Base-by-base conservation (phyloP, 2,329 filamentous ascomycete species). In the Trichoderma polysporum region DNA sequence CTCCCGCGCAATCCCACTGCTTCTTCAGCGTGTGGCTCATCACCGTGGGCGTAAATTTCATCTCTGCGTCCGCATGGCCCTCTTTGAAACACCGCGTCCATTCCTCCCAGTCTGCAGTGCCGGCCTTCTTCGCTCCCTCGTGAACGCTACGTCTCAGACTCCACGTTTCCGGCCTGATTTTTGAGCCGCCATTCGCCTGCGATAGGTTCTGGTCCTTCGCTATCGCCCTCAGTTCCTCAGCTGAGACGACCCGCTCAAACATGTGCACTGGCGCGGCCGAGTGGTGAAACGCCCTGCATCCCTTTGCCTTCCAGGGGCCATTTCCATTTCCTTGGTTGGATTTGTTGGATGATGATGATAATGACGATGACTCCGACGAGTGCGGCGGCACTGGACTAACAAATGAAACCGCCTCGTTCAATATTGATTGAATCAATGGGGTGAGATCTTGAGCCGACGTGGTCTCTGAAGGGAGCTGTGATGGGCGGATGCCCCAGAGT, bases 71-170 rank as follows among this genome's bases (percentile, higher is more conserved):
- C 4, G 79, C 79, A 56, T 80, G 75, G 74, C 77, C 76, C 41
- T 85, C 80, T 71, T 88, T 86, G 74, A 92, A 84, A 69, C 81
- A 83, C 37, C 75, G 76, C 41, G 83, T 80, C 74, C 92, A 91
- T 76, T 93, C 90, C 0, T 78, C 79, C 85, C 88, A 91, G 53
- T 74, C 80, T 10, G 88, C 90, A 0, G 88, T 88, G 9, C 86
- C 84, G 27, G 72, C 72, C 45, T 77, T 78, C 19, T 80, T 77
- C 6, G 76, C 78, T 72, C 90, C 83, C 66, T 79, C 79, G 74
- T 93, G 90, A 49, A 85, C 77, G 74, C 87, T 90, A 52, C 83
- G 83, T 66, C 91, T 84, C 47, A 86, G 86, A 62, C 84, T 84
- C 90, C 90, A 93, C 19, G 81, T 83, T 76, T 91, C 89, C 1